Evolutionary conservation across 345 rosid species (phyloP), one percentile per base, ranked within the genome.

Genomic region (Heritiera fomes): DNA sequence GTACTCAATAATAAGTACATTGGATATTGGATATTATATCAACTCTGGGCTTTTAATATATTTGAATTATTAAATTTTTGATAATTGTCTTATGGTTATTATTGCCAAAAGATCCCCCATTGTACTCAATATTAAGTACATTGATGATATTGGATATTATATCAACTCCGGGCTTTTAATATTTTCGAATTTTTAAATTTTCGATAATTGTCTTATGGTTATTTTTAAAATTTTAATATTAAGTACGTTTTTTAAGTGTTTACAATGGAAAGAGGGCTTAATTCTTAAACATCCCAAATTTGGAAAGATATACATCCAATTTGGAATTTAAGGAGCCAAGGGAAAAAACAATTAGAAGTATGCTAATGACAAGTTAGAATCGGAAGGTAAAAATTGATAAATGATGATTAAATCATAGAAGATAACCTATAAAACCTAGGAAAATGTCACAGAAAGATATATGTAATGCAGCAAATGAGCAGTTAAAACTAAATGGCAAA

Each of bases 401-500:
- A 23, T 6, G 64, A 60, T 62, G 67, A 7, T 62, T 32, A 12
- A 12, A 17, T 62, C 2, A 38, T 6, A 62, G 43, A 32, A 5
- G 43, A 62, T 32, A 32, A 62, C 14, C 67, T 30, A 34, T 62
- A 34, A 32, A 18, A 62, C 40, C 9, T 17, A n/a, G 62, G 2
- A 20, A 58, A 56, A 58, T 11, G 62, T 58, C 62, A 8, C 9
- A 20, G 12, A 58, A 11, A 14, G n/a, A 32, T 12, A 30, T 32
- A 62, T 62, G n/a, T 32, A 62, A 5, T 34, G 41, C 18, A 67
- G 43, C 67, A 43, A 67, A 10, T 43, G 7, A 46, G 38, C 14
- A 68, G 55, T 45, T 68, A 46, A 45, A 68, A 68, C 55, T 45
- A 20, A n/a, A 68, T 20, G 38, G 70, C 7, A 65, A 40, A 63